Evolutionary conservation across 495 filamentous ascomycete genomes (phyloP), one percentile per base, ranked within the genome.

Genomic region (Hypoxylon subgilvum): DNA sequence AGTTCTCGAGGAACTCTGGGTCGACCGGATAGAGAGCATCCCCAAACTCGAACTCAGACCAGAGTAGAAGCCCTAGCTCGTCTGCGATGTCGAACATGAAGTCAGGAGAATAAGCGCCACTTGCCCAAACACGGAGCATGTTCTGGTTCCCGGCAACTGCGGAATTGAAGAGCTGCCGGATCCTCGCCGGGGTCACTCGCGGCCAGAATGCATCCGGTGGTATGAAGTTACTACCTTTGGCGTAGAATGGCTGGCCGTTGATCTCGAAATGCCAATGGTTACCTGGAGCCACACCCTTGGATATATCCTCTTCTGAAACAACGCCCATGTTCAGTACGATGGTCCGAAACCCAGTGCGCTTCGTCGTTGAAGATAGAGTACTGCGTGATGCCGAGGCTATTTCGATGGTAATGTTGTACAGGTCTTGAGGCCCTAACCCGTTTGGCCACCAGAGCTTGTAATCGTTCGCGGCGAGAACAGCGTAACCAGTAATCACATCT

Each of bases 31-130:
- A 89, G 12, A 87, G 62, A 0, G 83, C 78, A 68, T 86, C 84
- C 21, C 82, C 81, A 67, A 86, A 88, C 65, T 87, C 76, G 39
- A 88, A 87, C 44, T 88, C 86, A 42, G 79, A 85, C 86, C 86
- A 89, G 3, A 89, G 73, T 10, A 88, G 70, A 9, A 89, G 78
- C 1, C 86, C 86, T 53, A 76, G 73, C 65, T 88, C 80, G 57
- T 89, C 86, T 5, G 85, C 86, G 12, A 87, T 69, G 54, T 89
- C 85, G 57, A 86, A 88, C 42, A 89, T 85, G 47, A 85, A 87
- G 63, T 88, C 86, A 1, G 82, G 84, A 10, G 79, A 74, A 56
- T 88, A 89, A 1, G 82, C 79, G 13, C 86, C 84, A 8, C 80
- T 82, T 2, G 84, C 74, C 86, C 86, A 89, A 8, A 88, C 81